These are phyloP conservation scores for Aspergillus proliferans DNA, from an alignment of 2,329 filamentous ascomycete species.

Conservation along the genomic window DNA sequence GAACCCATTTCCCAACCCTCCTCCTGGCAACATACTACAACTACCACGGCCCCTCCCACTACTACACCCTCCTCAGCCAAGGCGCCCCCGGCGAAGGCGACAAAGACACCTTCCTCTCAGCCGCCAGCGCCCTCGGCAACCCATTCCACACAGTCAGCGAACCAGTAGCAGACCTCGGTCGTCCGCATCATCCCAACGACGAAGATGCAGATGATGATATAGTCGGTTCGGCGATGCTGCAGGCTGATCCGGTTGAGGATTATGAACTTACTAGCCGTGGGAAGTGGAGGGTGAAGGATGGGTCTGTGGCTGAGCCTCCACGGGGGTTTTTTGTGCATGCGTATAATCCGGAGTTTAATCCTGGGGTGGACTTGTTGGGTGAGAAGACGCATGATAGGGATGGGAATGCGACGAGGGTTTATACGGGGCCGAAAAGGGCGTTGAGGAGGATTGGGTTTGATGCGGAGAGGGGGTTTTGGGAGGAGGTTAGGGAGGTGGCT, in stretches of 20 bases:
- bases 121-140: conserved; percentile 17
- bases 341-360: conserved; percentile 26
- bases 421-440: conserved; percentile 18
- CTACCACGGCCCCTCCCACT: conserved; percentile 22
- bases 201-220: conserved; percentile 7
- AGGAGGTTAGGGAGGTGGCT: conserved; percentile 16
- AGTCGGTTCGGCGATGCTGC: conserved; percentile 14
- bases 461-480: conserved; percentile 27
- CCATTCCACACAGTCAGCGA: conserved; percentile 21
- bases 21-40: conserved; percentile 32
- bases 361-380: conserved; percentile 19
- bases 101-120: conserved; percentile 25
- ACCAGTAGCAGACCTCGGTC: conserved; percentile 13
- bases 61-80: conserved; percentile 25
- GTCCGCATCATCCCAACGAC: conserved; percentile 1
- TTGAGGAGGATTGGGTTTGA: conserved; percentile 25
- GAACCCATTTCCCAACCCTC: conserved; percentile 23
- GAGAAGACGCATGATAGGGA: conserved; percentile 14
- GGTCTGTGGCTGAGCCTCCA: conserved; percentile 13
- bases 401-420: conserved; percentile 15
- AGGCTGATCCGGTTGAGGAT: conserved; percentile 27
- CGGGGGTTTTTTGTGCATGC: conserved; percentile 27
- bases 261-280: conserved; percentile 16
- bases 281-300: conserved; percentile 15
- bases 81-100: conserved; percentile 22